Percentiles rank a stretch among this genome's conserved stretches.
These are phyloP conservation scores for Cornus controversa DNA, from an alignment of 148 eudicot genomes.

Conservation along the genomic window DNA sequence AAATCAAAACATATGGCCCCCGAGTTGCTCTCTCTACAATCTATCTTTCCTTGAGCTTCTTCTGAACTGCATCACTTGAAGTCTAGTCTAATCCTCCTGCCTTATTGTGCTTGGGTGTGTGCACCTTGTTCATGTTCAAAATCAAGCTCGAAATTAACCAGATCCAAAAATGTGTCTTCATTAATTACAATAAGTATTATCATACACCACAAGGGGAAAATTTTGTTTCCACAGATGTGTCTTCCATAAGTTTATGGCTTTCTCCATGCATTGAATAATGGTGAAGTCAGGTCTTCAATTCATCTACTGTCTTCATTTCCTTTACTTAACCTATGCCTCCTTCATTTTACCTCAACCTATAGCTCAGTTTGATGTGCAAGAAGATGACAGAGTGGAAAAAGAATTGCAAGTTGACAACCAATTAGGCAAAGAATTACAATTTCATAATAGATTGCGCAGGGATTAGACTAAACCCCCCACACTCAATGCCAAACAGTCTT, in stretches of 20 bases:
- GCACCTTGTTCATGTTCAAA: not conserved
- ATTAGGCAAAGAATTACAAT: not conserved
- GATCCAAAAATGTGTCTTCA: not conserved
- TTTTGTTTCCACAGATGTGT: not conserved
- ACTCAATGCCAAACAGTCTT: not conserved
- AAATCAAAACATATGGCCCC: too few species aligned
- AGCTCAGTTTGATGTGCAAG: not conserved
- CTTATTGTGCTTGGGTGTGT: not conserved
- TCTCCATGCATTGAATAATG: not conserved
- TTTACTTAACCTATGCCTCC: not conserved
- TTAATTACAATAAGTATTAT: too few species aligned
- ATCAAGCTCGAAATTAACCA: not conserved
- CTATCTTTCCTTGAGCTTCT: too few species aligned
- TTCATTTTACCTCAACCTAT: not conserved
- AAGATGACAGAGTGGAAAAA: not conserved
- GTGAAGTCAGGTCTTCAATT: not conserved
- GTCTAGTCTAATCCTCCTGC: not conserved
- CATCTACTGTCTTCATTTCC: not conserved
- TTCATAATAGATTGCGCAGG: not conserved
- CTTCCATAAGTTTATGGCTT: not conserved
- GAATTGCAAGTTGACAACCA: not conserved
- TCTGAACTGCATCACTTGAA: not conserved
- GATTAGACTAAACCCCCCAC: not conserved
- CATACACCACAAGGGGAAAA: not conserved
- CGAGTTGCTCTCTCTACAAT: too few species aligned